Evolutionary conservation across 2,329 filamentous ascomycete genomes (phyloP), one percentile per base, ranked within the genome.

Genomic region (Hypomyces perniciosus): DNA sequence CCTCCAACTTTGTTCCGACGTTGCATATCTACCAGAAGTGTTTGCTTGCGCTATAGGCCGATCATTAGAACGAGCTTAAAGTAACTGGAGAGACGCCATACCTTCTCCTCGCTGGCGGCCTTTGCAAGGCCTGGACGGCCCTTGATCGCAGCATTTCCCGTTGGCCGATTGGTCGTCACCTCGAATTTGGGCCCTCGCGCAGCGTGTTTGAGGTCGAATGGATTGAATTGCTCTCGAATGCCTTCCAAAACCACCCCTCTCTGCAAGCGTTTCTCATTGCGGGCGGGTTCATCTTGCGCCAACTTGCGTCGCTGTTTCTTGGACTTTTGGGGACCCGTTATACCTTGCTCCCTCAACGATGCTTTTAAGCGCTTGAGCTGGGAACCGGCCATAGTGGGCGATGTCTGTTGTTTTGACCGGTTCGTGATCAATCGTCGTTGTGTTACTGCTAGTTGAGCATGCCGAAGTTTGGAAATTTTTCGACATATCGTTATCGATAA

Each of bases 201-300:
- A 38, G 86, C 83, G 52, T 87, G 83, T 70, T 95, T 95, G 66
- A 96, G 81, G 65, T 99, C 93, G 70, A 99, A 99, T 0, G 93
- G 93, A 67, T 99, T 99, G 80, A 97, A 97, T 59, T 91, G 86
- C 63, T 97, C 91, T 64, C 93, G 86, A 66, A 99, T 96, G 51
- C 81, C 83, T 60, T 88, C 84, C 56, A 99, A 77, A 12, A 90
- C 88, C 50, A 83, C 85, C 63, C 86, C 81, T 64, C 86, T 83
- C 66, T 90, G 83, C 28, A 89, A 78, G 54, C 88, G 84, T 69
- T 90, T 88, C 62, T 92, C 85, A 59, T 72, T 73, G 56, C 79
- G 81, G 56, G 77, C 79, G 51, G 80, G 82, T 46, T 78, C 80
- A 68, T 83, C 83, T 67, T 84, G 83, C 48, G 78, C 81, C 63